Base-by-base conservation (phyloP, 257 asterid species). In the Ophiorrhiza pumila region DNA sequence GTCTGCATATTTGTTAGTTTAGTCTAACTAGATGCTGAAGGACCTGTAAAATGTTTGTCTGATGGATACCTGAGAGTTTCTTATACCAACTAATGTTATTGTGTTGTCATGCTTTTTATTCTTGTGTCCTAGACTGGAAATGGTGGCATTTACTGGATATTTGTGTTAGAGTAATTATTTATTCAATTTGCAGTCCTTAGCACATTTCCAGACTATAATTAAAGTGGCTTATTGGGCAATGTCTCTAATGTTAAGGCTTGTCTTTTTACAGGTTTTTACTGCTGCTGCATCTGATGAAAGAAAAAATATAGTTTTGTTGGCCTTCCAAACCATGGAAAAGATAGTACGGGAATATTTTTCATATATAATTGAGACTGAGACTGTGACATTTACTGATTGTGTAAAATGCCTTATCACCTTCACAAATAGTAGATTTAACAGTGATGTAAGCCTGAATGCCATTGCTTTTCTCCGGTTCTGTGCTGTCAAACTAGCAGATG, bases 381-480 rank as follows among this genome's bases (percentile, higher is more conserved):
- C 92, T 13, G 71, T 86, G 78, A 90, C 88, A 61, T 95, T 95
- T 75, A 95, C 97, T 42, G 99, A 95, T 81, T 95, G 99, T 47
- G 99, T 95, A 49, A 91, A 82, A 76, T 95, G 99, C 88, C 96
- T 95, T 78, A 87, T 95, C 83, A 87, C 97, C 55, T 95, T 95
- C 88, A 95, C 99, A 69, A 90, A 80, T 73, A 95, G 93, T 84
- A 88, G 88, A 83, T 95, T 92, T 83, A 95, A 92, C 89, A 95
- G 95, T 71, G 99, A 91, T 78, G 92, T 95, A 63, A 92, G 99
- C 90, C 96, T 95, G 85, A 95, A 95, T 73, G 99, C 99, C 56
- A 95, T 95, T 77, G 99, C 99, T 76, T 95, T 95, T 82, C 96
- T 95, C 73, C 97, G 99, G 74, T 95, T 88, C 85, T 95, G 99